Evolutionary conservation across 2,329 filamentous ascomycete genomes (phyloP).

Genomic region (Venturiaceae sp.): DNA sequence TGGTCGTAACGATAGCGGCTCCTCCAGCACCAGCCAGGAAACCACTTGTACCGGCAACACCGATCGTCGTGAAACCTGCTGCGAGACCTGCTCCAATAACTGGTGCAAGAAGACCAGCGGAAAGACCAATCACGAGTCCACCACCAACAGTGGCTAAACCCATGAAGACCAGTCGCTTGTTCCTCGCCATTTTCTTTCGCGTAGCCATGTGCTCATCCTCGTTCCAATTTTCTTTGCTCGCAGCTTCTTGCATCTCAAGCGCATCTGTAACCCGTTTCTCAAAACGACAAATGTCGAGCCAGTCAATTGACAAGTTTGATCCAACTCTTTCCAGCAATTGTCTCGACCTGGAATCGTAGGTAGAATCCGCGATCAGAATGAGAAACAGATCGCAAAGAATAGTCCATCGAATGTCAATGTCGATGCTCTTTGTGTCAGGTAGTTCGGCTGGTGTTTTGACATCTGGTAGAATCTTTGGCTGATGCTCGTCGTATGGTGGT

Average conservation of each 20-base stretch:
- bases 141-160: conserved; percentile 92
- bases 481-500: conserved; percentile 42
- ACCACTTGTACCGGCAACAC: conserved; percentile 75
- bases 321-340: conserved; percentile 76
- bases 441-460: conserved; percentile 78
- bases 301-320: conserved; percentile 67
- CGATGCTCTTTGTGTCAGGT: conserved; percentile 71
- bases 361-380: conserved; percentile 88
- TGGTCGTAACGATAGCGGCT: conserved; percentile 86
- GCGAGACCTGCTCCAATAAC: conserved; percentile 91
- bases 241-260: conserved; percentile 92
- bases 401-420: conserved; percentile 95
- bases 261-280: conserved; percentile 96
- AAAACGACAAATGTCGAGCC: conserved; percentile 91
- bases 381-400: conserved; percentile 93
- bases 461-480: conserved; percentile 58
- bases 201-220: conserved; percentile 89
- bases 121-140: conserved; percentile 88
- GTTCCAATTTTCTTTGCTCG: conserved; percentile 94
- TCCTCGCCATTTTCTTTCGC: conserved; percentile 71
- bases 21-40: conserved; percentile 90
- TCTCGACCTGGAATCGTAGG: conserved; percentile 84
- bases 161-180: conserved; percentile 86
- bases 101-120: conserved; percentile 82
- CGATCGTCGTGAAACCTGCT: conserved; percentile 90